phyloP scores from a whole-genome alignment of 2,329 filamentous ascomycete genomes.

The Fusarium longipes region DNA sequence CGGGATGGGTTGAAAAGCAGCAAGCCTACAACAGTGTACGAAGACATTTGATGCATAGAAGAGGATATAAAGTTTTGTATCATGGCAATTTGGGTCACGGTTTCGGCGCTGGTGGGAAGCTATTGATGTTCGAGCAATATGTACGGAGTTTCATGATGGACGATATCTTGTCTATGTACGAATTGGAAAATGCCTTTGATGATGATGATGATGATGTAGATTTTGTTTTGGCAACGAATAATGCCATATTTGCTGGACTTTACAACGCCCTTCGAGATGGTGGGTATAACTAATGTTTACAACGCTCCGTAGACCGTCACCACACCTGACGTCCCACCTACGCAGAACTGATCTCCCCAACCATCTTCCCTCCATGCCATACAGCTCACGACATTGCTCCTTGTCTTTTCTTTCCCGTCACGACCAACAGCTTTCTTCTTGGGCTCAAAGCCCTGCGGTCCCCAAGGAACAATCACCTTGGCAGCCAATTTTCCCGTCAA shows the following conservation, averaged over 20 bases:
- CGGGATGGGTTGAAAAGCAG: slow-evolving; percentile 72
- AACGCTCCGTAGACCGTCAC: slow-evolving; percentile 70
- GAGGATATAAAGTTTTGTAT: slow-evolving; percentile 17
- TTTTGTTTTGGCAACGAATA: slow-evolving; percentile 7
- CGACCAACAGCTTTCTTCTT: slow-evolving; percentile 66
- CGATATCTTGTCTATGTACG: slow-evolving; percentile 18
- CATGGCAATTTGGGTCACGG: slow-evolving; percentile 12
- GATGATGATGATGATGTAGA: slow-evolving; percentile 14
- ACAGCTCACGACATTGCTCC: slow-evolving; percentile 70
- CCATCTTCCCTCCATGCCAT: slow-evolving; percentile 71
- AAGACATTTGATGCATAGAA: slow-evolving; percentile 23
- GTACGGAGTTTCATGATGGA: slow-evolving; percentile 22
- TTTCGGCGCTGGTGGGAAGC: slow-evolving; percentile 39
- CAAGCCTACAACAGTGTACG: slow-evolving; percentile 20
- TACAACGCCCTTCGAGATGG: background rate
- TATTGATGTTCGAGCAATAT: slow-evolving; percentile 20
- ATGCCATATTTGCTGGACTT: background rate
- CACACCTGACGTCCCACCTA: slow-evolving; percentile 71
- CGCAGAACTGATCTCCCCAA: slow-evolving; percentile 73
- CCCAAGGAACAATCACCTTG: slow-evolving; percentile 69
- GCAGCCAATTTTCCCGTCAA: slow-evolving; percentile 76
- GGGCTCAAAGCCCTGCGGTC: slow-evolving; percentile 59
- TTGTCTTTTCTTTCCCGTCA: slow-evolving; percentile 69
- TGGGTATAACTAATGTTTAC: slow-evolving; percentile 39
- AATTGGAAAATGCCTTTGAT: slow-evolving; percentile 28